These are phyloP conservation scores for Rhodamnia argentea DNA, from an alignment of 345 rosid genomes.

Conservation along the genomic window DNA sequence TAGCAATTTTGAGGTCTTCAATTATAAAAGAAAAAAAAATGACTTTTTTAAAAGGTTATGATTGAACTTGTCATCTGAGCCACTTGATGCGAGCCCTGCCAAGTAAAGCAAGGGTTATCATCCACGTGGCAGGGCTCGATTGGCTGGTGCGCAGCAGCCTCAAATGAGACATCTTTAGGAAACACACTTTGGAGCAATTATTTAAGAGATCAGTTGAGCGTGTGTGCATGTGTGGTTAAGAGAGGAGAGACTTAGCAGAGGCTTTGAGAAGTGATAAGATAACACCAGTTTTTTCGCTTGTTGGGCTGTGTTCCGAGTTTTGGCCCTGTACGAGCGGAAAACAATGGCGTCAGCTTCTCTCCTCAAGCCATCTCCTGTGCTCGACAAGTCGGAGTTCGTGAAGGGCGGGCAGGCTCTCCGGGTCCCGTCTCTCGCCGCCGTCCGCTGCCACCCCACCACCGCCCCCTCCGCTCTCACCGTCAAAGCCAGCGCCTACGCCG, in stretches of 20 bases:
- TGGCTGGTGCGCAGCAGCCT: conserved; percentile 52
- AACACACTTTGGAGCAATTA: conserved; percentile 4
- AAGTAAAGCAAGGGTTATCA: conserved; percentile 20
- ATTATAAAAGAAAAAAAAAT: background rate
- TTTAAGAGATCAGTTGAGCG: conserved; percentile 25
- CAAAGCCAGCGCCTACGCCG: conserved; percentile 73
- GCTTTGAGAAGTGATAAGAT: conserved; percentile 32
- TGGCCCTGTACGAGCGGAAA: background rate
- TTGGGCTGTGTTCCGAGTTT: background rate
- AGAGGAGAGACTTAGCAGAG: background rate
- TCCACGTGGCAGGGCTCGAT: conserved; percentile 44
- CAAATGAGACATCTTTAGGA: conserved; percentile 51
- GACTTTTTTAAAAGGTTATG: conserved; percentile 16
- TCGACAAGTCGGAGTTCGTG: conserved; percentile 76
- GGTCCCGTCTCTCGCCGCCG: conserved; percentile 33
- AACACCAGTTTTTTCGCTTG: background rate
- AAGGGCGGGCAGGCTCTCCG: conserved; percentile 74
- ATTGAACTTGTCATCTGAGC: conserved; percentile 25
- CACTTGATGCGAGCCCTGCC: conserved; percentile 13
- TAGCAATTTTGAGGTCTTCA: background rate
- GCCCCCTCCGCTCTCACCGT: conserved; percentile 32
- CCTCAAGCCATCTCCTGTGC: conserved; percentile 72
- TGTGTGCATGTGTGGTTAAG: conserved; percentile 30
- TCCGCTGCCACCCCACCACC: conserved; percentile 34
- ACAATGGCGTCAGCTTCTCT: conserved; percentile 86